phyloP scores from a whole-genome alignment of 176 grass and related monocot genomes.

The Oryza glaberrima region DNA sequence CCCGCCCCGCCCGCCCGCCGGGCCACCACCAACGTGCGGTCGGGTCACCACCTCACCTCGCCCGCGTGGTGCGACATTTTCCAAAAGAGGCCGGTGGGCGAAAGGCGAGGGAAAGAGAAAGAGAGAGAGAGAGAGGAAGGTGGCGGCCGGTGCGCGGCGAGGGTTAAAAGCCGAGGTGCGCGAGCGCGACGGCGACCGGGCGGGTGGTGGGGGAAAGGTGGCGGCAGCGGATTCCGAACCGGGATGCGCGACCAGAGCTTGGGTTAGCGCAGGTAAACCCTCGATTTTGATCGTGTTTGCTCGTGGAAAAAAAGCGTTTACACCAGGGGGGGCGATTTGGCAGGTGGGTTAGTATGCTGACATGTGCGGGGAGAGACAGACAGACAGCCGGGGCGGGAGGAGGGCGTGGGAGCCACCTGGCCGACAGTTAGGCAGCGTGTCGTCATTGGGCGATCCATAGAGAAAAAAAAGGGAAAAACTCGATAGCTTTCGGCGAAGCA shows the following conservation, averaged over 20 bases:
- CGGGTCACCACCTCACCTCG: conserved; percentile 30
- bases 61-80: conserved; percentile 31
- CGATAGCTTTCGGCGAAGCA: conserved; percentile 28
- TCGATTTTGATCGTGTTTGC: conserved; percentile 10
- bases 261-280: conserved; percentile 33
- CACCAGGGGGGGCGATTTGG: neutral
- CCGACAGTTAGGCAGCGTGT: conserved; percentile 48
- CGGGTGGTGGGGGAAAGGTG: neutral
- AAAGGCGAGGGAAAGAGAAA: neutral
- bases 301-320: neutral
- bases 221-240: neutral
- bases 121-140: neutral
- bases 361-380: conserved; percentile 33
- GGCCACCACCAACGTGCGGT: conserved; percentile 44
- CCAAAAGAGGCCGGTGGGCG: conserved; percentile 22
- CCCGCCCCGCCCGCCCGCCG: neutral
- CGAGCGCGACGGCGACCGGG: conserved; percentile 13
- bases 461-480: neutral
- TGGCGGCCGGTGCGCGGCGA: conserved; percentile 9
- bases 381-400: conserved; percentile 3
- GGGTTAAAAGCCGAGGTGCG: conserved; percentile 3
- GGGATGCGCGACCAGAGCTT: neutral
- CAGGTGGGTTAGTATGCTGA: neutral
- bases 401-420: conserved; percentile 27
- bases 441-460: conserved; percentile 25